Conservation (phyloP, 1,284 basidiomycete species). For the Rhodofomes roseus region DNA sequence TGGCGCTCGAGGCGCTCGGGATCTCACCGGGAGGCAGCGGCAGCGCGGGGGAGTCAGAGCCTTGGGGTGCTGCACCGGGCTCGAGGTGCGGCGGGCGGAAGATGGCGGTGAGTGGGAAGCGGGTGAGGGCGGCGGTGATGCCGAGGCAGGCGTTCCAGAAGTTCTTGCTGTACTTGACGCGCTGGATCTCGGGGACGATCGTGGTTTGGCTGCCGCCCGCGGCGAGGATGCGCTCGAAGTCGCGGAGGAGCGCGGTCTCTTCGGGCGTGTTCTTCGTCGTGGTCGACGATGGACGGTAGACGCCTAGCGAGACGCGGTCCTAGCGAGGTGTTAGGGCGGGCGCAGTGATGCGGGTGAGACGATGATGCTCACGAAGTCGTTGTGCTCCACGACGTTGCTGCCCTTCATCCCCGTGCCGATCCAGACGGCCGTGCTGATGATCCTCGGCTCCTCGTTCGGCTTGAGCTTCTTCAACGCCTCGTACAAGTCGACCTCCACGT, state of each 20-base stretch:
- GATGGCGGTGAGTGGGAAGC: constrained; percentile 47
- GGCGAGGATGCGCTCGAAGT: constrained; percentile 43
- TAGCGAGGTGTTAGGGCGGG: constrained; percentile 18
- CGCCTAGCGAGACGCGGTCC: constrained; percentile 50
- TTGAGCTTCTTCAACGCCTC: constrained; percentile 41
- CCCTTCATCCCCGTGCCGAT: constrained; percentile 47
- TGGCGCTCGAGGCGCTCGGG: constrained; percentile 31
- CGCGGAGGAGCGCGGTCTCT: constrained; percentile 41
- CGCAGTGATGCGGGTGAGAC: neutral
- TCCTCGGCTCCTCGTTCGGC: constrained; percentile 38
- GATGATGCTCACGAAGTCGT: constrained; percentile 41
- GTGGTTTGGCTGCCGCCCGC: constrained; percentile 45
- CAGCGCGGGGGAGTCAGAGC: constrained; percentile 23
- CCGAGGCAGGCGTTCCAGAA: constrained; percentile 62
- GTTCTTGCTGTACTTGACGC: constrained; percentile 60
- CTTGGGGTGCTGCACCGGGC: constrained; percentile 12
- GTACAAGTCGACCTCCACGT: constrained; percentile 69
- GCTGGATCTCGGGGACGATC: constrained; percentile 56
- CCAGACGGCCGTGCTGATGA: constrained; percentile 53
- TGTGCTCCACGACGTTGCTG: constrained; percentile 49
- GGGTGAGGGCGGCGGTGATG: constrained; percentile 47
- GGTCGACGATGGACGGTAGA: constrained; percentile 45
- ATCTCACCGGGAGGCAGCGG: constrained; percentile 31
- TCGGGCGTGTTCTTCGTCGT: constrained; percentile 39
- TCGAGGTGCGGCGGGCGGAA: constrained; percentile 41